phyloP scores from a whole-genome alignment of 805 yeast genomes.

The Starmerella floris region DNA sequence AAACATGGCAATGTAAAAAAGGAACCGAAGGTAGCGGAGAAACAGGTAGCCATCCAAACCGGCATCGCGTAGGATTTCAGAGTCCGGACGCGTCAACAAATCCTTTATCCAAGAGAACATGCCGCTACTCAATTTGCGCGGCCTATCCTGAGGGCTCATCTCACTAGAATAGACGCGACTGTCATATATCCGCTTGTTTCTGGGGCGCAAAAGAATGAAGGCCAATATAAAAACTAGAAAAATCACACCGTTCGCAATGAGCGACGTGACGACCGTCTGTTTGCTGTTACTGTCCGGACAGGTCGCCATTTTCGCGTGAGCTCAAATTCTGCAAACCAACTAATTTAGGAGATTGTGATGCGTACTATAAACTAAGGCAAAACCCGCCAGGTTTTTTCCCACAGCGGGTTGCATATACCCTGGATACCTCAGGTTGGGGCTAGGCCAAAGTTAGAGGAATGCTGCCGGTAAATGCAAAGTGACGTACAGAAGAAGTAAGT shows the following conservation, averaged over 20 bases:
- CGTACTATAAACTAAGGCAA: too few species aligned
- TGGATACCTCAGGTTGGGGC: too few species aligned
- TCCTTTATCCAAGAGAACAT: constrained; percentile 57
- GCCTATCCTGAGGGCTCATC: constrained; percentile 34
- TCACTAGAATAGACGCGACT: constrained; percentile 62
- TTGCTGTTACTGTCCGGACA: constrained; percentile 13
- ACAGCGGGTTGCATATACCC: too few species aligned
- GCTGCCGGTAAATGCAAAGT: too few species aligned
- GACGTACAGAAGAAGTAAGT: too few species aligned
- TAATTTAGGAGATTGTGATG: neutral
- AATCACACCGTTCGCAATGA: constrained; percentile 53
- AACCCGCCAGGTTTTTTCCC: too few species aligned
- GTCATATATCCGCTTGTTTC: constrained; percentile 61
- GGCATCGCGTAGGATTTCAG: constrained; percentile 68
- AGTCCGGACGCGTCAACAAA: constrained; percentile 51
- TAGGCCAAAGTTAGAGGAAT: too few species aligned
- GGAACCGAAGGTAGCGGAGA: constrained; percentile 55
- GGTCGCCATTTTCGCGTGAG: neutral
- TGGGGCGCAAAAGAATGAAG: constrained; percentile 55
- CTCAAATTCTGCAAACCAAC: neutral
- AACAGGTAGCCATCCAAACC: constrained; percentile 94
- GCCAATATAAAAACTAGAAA: constrained; percentile 47
- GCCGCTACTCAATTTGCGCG: constrained; percentile 61
- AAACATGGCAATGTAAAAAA: constrained; percentile 40
- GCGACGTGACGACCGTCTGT: constrained; percentile 52